Base-by-base conservation (phyloP, 352 stramenopile species). In the Pilasporangium apinafurcum region DNA sequence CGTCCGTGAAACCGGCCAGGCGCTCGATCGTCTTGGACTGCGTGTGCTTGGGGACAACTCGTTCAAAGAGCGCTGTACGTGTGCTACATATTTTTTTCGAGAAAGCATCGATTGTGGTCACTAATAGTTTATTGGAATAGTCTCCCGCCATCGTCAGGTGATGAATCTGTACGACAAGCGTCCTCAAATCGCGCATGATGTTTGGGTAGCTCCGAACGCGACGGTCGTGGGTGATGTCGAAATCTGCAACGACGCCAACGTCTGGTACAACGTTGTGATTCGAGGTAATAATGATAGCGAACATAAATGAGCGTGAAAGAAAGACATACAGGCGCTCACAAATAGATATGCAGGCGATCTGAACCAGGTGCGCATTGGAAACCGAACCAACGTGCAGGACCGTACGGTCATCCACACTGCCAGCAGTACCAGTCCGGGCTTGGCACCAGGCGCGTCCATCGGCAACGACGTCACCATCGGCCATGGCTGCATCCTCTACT, bases 201-300 rank as follows among this genome's bases (percentile, higher is more conserved):
- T 96, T 28, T 98, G 92, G 68, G 74, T 98, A n/a, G 95, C 95
- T 25, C 95, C 95, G 8, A 98, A 96, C 65, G 88, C 92, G n/a
- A 97, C 94, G 4, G 74, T 98, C 36, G 93, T 98, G 50, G 95
- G 95, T 37, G 92, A 96, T 57, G 95, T 98, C 30, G 84, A 96
- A 60, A 88, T 98, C 48, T 92, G 79, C 59, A 86, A 95, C 59
- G 86, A 97, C 56, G 83, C 85, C 17, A 98, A 91, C 16, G 76
- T 98, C 54, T 98, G 92, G 69, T 98, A 98, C 77, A 96, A 97
- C 66, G 86, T 96, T 24, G 83, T 98, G 40, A 92, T 98, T 51
- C 84, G 95, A 61, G 93, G 76, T 53, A 72, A 16, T 28, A 29
- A 28, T 32, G 33, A 8, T 14, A 20, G 7, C 10, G 3, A 21